Evolutionary conservation across 805 yeast genomes (phyloP).

Genomic region (Candida succiphila): DNA sequence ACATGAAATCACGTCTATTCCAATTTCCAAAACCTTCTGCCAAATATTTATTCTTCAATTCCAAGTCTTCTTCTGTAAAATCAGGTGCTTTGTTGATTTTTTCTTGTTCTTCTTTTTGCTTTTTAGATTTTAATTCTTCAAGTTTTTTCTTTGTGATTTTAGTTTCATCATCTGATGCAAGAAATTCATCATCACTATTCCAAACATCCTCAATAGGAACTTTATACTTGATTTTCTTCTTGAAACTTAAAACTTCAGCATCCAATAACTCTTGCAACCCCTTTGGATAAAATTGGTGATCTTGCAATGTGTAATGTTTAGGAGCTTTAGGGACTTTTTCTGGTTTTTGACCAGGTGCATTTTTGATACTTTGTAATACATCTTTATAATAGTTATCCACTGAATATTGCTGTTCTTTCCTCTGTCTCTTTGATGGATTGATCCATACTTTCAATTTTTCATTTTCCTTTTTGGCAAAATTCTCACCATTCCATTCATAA

Average conservation of each 20-base stretch:
- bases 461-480: slow-evolving; percentile 53
- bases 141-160: slow-evolving; percentile 14
- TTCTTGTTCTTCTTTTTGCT: slow-evolving; percentile 37
- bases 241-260: slow-evolving; percentile 56
- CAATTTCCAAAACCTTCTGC: slow-evolving; percentile 53
- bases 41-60: slow-evolving; percentile 41
- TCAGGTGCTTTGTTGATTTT: slow-evolving; percentile 47
- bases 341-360: slow-evolving; percentile 28
- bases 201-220: slow-evolving; percentile 52
- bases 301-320: slow-evolving; percentile 52
- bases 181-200: slow-evolving; percentile 41
- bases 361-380: slow-evolving; percentile 35
- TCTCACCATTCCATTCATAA: slow-evolving; percentile 94
- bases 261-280: slow-evolving; percentile 43
- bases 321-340: slow-evolving; percentile 43
- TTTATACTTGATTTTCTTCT: slow-evolving; percentile 47
- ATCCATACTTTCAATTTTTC: slow-evolving; percentile 47
- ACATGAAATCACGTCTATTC: slow-evolving; percentile 69
- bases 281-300: slow-evolving; percentile 64
- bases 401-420: slow-evolving; percentile 71
- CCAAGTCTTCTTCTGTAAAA: slow-evolving; percentile 53
- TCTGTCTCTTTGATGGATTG: slow-evolving; percentile 65
- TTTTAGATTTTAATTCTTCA: slow-evolving; percentile 19
- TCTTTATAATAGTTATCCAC: slow-evolving; percentile 72
- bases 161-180: slow-evolving; percentile 24